Base-by-base conservation (phyloP, 2,329 filamentous ascomycete genomes). In the Penicillium hordei region DNA sequence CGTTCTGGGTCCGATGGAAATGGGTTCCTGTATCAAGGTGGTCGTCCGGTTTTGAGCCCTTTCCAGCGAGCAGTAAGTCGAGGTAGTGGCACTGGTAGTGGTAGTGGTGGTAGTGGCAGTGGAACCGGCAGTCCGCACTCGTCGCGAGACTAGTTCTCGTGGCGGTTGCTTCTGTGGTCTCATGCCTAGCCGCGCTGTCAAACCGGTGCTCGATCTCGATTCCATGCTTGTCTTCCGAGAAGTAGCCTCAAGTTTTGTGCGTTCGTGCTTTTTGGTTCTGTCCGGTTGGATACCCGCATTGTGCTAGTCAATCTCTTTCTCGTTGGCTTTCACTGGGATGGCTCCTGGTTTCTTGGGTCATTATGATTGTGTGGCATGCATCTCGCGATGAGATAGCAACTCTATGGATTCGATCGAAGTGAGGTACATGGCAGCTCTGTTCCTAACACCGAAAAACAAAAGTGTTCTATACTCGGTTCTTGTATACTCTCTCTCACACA, bases 31-130 rank as follows among this genome's bases (percentile, higher is more conserved):
- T 73, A 75, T 55, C 73, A 75, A 4, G 75, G 73, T 61, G 66
- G 69, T 46, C 72, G 70, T 57, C 71, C 70, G 19, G 69, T 68
- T 52, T 64, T 74, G 50, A 77, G 73, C 40, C 72, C 76, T 44
- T 76, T 75, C 51, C 71, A 71, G 34, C 69, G 74, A 63, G 71
- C 69, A 36, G 79, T 75, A 49, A 82, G 80, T 67, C 78, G 79
- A 59, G 79, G 76, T 49, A 82, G 81, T 61, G 80, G 79, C 46
- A 70, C 70, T 70, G 72, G 78, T 61, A 76, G 79, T 68, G 69
- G 77, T 67, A 68, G 72, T 52, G 74, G 70, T 53, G 73, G 72
- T 51, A 73, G 65, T 60, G 66, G 72, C 40, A 77, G 76, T 63
- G 74, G 74, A 48, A 75, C 69, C 57, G 73, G 70, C 53, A 78